These are phyloP conservation scores for Clonostachys chloroleuca DNA, from an alignment of 2,329 filamentous ascomycete genomes.

Conservation along the genomic window DNA sequence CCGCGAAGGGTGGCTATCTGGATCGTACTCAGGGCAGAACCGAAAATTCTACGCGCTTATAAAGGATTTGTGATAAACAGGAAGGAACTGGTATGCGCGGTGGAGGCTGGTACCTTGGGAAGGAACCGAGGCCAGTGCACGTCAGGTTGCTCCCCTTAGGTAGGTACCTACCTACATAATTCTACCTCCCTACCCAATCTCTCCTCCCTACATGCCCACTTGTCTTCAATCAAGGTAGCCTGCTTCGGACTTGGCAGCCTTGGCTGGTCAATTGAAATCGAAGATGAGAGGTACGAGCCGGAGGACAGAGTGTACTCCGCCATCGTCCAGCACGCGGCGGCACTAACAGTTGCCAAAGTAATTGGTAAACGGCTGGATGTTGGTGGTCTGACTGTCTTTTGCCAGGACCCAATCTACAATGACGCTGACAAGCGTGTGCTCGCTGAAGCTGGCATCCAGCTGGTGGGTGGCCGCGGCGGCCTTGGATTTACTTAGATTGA, in stretches of 20 bases:
- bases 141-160: no score
- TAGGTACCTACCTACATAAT: no score
- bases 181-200: no score
- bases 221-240: neutral
- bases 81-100: no score
- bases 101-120: no score
- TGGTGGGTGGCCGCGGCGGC: constrained; percentile 4
- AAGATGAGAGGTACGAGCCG: neutral
- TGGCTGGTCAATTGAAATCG: neutral
- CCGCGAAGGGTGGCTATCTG: no score
- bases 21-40: no score
- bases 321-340: neutral
- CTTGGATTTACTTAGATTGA: constrained; percentile 8
- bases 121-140: no score
- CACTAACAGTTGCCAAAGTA: neutral
- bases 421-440: neutral
- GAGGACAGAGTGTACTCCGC: neutral
- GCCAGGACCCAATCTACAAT: neutral
- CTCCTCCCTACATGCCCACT: no score
- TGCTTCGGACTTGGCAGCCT: neutral
- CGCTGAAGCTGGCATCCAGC: neutral
- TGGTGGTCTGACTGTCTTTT: neutral
- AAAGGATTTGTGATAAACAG: no score
- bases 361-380: neutral
- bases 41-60: no score